Conservation (phyloP, 176 grass and related monocot genomes). For the Areca catechu region DNA sequence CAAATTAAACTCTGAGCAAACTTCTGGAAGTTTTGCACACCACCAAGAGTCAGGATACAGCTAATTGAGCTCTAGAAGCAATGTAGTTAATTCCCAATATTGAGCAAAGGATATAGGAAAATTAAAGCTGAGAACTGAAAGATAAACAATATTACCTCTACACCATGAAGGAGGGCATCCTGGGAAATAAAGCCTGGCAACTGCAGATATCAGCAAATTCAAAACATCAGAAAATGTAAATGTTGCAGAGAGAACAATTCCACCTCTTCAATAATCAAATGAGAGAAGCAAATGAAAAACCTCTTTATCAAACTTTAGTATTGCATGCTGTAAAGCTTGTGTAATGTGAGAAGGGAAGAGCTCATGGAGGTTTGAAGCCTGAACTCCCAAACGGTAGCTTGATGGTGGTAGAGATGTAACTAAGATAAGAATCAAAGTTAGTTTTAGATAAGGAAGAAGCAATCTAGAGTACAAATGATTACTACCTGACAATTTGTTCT, state of each 20-base stretch:
- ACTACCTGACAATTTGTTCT: slow-evolving; percentile 77
- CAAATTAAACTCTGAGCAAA: no score
- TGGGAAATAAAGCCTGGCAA: slow-evolving; percentile 72
- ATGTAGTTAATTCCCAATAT: no score
- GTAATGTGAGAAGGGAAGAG: slow-evolving; percentile 70
- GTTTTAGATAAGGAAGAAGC: not conserved
- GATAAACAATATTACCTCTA: slow-evolving; percentile 58
- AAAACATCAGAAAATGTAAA: slow-evolving; percentile 13
- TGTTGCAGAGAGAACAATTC: not conserved
- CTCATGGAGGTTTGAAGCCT: slow-evolving; percentile 67
- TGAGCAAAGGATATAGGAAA: no score
- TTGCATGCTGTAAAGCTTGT: slow-evolving; percentile 70
- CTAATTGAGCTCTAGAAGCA: no score
- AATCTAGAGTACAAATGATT: not conserved
- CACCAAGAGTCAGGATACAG: no score
- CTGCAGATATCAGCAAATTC: slow-evolving; percentile 30
- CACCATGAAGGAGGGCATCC: slow-evolving; percentile 91
- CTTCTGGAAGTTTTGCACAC: no score
- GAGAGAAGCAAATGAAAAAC: slow-evolving; percentile 27
- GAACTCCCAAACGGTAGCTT: slow-evolving; percentile 85
- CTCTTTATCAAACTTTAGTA: slow-evolving; percentile 75
- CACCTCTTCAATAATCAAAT: not conserved
- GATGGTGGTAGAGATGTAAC: slow-evolving; percentile 65
- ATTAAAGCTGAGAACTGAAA: no score
- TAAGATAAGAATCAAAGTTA: slow-evolving; percentile 28